These are phyloP conservation scores for Calvatia gigantea DNA, from an alignment of 768 basidiomycete genomes.

Conservation along the genomic window DNA sequence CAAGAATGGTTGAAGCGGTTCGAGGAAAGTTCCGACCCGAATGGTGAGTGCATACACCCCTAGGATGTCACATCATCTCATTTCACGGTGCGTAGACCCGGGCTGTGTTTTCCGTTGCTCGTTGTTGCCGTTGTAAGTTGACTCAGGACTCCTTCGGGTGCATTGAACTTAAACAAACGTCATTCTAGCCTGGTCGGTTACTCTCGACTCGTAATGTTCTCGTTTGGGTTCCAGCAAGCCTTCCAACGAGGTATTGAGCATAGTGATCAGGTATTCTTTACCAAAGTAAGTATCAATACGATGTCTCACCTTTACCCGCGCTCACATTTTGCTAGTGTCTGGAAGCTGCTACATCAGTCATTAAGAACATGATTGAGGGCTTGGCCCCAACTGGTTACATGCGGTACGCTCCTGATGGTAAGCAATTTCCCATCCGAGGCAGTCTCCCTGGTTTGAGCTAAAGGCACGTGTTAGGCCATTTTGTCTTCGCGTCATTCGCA, in stretches of 20 bases:
- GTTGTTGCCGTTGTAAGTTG: slow-evolving; percentile 71
- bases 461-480: slow-evolving; percentile 47
- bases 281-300: slow-evolving; percentile 41
- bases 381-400: slow-evolving; percentile 72
- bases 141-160: background rate
- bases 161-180: slow-evolving; percentile 2
- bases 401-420: slow-evolving; percentile 77
- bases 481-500: slow-evolving; percentile 77
- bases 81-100: slow-evolving; percentile 39
- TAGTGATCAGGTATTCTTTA: slow-evolving; percentile 64
- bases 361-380: slow-evolving; percentile 60
- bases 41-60: slow-evolving; percentile 34
- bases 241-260: slow-evolving; percentile 65
- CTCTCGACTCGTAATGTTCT: slow-evolving; percentile 81
- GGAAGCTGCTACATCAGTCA: slow-evolving; percentile 64
- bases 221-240: slow-evolving; percentile 83
- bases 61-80: background rate
- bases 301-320: background rate
- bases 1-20: slow-evolving; percentile 69
- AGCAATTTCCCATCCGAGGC: slow-evolving; percentile 11
- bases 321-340: slow-evolving; percentile 47
- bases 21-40: slow-evolving; percentile 52
- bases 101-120: slow-evolving; percentile 58
- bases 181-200: slow-evolving; percentile 62
- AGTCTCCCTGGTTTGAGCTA: background rate